Conservation (phyloP, 768 basidiomycete genomes). For the Saitozyma sp. region DNA sequence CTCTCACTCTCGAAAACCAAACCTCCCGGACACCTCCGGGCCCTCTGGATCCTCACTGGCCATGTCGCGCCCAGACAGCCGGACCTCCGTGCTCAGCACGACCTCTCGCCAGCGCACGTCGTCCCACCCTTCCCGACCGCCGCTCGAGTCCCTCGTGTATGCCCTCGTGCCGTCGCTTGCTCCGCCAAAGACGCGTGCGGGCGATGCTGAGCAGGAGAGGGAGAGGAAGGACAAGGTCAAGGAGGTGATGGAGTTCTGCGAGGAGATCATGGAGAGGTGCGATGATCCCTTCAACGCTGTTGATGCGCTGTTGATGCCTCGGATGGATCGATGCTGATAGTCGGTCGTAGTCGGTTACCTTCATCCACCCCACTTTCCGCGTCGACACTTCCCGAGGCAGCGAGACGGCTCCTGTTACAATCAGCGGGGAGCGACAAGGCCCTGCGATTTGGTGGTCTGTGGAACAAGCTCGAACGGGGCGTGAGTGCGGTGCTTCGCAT, state of each 20-base stretch:
- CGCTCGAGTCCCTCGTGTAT: constrained; percentile 40
- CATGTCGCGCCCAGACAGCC: constrained; percentile 17
- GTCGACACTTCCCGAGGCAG: constrained; percentile 30
- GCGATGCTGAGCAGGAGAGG: constrained; percentile 25
- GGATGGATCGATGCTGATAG: neutral
- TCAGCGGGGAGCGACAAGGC: constrained; percentile 17
- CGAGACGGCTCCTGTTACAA: constrained; percentile 13
- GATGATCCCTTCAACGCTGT: neutral
- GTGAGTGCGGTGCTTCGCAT: constrained; percentile 16
- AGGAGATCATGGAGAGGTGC: constrained; percentile 38
- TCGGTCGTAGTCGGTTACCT: constrained; percentile 12
- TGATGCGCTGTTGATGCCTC: neutral
- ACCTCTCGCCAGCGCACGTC: constrained; percentile 14
- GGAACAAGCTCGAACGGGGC: constrained; percentile 42
- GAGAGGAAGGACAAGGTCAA: constrained; percentile 33
- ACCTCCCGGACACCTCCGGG: too few species aligned
- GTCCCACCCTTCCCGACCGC: constrained; percentile 25
- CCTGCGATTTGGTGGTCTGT: constrained; percentile 31
- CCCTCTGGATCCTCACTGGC: too few species aligned
- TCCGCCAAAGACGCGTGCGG: constrained; percentile 10
- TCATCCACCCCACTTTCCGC: constrained; percentile 22
- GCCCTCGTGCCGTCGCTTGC: constrained; percentile 40
- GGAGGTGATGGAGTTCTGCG: constrained; percentile 41
- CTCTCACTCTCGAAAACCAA: too few species aligned
- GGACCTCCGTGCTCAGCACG: constrained; percentile 1